Evolutionary conservation across 2,329 filamentous ascomycete species (phyloP), one percentile per base, ranked within the genome.

Genomic region (Pseudogymnoascus sp.): DNA sequence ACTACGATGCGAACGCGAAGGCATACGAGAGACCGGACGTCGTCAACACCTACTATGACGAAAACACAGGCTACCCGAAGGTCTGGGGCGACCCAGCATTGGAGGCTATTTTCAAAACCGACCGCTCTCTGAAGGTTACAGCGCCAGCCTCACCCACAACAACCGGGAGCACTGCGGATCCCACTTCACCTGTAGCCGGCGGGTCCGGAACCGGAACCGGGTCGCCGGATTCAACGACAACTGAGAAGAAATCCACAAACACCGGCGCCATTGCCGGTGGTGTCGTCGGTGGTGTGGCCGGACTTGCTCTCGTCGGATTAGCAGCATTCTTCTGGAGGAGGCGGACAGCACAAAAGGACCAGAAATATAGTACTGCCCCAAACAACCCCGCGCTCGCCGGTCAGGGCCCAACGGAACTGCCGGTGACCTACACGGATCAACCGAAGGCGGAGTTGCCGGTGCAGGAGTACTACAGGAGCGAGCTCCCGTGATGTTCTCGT

Each of bases 231-330:
- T 11, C 28, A 12, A 31, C 43, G 11, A 49, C 43, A 49, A 6
- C 28, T 9, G 49, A 14, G 23, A 40, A 60, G 37, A 16, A 52
- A 31, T n/a, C 38, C 31, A 59, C 61, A n/a, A 65, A 63, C 21
- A 63, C 64, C 11, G 68, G 66, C 28, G 62, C 64, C 5, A 65
- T 71, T 16, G 65, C 66, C 8, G 68, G 68, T 35, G 65, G 65
- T 37, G 63, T 64, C 2, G 62, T 69, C 23, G 68, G 63, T 31
- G 65, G 63, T 5, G 35, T 70, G 3, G 67, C 67, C 18, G 67
- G 62, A 2, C 38, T 69, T 3, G 63, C 65, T 52, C 55, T 71
- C 37, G 62, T 61, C 1, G 67, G 63, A 14, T 16, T 67, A 8
- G 59, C 60, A 33, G 63, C 70, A 25, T 69, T 62, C 61, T 64